Base-by-base conservation (phyloP, 805 yeast species). In the Metschnikowia baotianmanensis region DNA sequence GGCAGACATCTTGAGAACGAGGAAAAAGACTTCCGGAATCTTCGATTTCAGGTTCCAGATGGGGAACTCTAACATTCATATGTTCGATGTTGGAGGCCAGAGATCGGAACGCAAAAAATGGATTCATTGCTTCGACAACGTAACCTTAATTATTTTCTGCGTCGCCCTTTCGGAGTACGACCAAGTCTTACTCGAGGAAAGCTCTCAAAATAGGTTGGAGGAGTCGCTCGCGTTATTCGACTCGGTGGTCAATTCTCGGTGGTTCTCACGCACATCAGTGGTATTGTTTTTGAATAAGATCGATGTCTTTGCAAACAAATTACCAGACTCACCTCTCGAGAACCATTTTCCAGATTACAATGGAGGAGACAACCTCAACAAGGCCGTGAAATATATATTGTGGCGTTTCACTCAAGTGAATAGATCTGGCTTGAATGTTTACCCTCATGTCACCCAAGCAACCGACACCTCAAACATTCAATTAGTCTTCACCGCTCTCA, bases 101-200 rank as follows among this genome's bases (percentile, higher is more conserved):
- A 73, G 99, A 54, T 81, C 95, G 3, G 99, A 93, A 67, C 80
- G 99, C 39, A 86, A 86, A 57, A 91, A 93, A 63, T 93, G 99
- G 99, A 89, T 93, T 47, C 95, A 93, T 63, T 87, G 96, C 58
- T 93, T 93, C 55, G 96, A 89, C 61, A 88, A 89, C 53, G 96
- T 90, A 24, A 85, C 96, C 0, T 72, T 86, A 34, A 83, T 90
- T 36, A 86, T 90, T 45, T 90, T 89, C 59, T 89, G 96, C 62
- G 96, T 89, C 17, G 89, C 97, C 0, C 64, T 90, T 39, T 82
- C 91, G 2, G 97, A 90, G 59, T 90, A 90, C 58, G 96, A 90
- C 60, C 96, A 89, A 63, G 82, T 78, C 3, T 65, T 90, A 44
- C 63, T 86, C 43, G 97, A 51, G 40, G 63, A 58, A 38, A 57